Base-by-base conservation (phyloP, 1,139 yeast species). In the Ogataea hybrid region DNA sequence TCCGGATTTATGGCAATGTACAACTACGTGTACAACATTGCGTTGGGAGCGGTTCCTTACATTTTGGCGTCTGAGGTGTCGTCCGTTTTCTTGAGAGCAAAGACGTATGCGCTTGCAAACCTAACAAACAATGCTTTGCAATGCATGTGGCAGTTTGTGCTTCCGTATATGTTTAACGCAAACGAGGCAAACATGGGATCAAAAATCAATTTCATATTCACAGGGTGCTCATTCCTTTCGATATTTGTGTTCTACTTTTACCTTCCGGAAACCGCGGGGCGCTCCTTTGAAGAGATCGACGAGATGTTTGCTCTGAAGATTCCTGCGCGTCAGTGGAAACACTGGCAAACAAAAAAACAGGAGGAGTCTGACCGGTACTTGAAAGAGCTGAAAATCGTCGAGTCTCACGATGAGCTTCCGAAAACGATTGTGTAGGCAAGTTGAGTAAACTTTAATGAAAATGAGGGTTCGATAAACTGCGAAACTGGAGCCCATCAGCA, bases 261-360 rank as follows among this genome's bases (percentile, higher is more conserved):
- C 39, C 64, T 79, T 38, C 86, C 86, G 5, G 86, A 80, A 55
- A 73, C 83, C 14, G 69, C 66, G 56, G 72, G 69, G 40, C 71
- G 81, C 58, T 77, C 83, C 3, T 77, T 65, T 55, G 84, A 79
- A 40, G 85, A 80, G 56, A 61, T 79, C 54, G 85, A 79, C 61
- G 54, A 63, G 28, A 65, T 79, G 61, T 79, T 79, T 58, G 65
- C 63, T 23, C 57, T 64, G 35, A 53, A 58, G 7, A 67, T 73
- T 25, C 57, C 67, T 14, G 77, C 81, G 1, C 70, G 82, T 60
- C 54, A 69, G 49, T 73, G 73, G 54, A 52, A 50, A 64, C 73
- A 73, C 48, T 67, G 30, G 25, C 25, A 20, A 20, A 27, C 37
- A 25, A 25, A n/a, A 25, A 25, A 25, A 14, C 28, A 25, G 15